A percentile compares a stretch with the other conserved stretches of the same genome.
Evolutionary conservation across 305 asterid genomes (phyloP).

Genomic region (Solanum aculeatissimum): DNA sequence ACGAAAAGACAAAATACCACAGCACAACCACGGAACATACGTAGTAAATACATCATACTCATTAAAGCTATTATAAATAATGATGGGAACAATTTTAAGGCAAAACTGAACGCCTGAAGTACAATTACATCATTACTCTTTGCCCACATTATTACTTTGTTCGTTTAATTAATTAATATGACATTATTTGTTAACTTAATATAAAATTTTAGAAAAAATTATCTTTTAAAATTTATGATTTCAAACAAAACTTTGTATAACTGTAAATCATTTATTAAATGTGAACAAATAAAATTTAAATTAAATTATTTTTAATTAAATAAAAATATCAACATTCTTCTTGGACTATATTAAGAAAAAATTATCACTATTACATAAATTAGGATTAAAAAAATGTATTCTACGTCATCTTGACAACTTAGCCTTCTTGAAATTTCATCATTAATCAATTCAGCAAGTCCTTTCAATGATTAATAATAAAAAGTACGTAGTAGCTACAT

Average conservation of each 20-base stretch:
- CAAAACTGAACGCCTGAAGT: neutral
- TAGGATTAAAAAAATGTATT: neutral
- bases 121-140: neutral
- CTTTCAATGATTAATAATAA: neutral
- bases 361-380: no score
- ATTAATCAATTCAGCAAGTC: neutral
- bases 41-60: neutral
- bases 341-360: no score
- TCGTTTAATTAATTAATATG: neutral
- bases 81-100: neutral
- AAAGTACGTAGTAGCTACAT: neutral
- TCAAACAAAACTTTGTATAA: neutral
- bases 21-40: neutral
- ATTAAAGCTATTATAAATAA: neutral
- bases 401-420: neutral
- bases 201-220: neutral
- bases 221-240: neutral
- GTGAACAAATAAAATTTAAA: no score
- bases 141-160: neutral
- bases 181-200: neutral
- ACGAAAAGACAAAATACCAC: neutral
- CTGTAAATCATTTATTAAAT: neutral
- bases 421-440: neutral
- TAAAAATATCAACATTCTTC: no score
- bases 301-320: no score